phyloP scores from a whole-genome alignment of 176 grass and related monocot genomes.

The Paspalum vaginatum region DNA sequence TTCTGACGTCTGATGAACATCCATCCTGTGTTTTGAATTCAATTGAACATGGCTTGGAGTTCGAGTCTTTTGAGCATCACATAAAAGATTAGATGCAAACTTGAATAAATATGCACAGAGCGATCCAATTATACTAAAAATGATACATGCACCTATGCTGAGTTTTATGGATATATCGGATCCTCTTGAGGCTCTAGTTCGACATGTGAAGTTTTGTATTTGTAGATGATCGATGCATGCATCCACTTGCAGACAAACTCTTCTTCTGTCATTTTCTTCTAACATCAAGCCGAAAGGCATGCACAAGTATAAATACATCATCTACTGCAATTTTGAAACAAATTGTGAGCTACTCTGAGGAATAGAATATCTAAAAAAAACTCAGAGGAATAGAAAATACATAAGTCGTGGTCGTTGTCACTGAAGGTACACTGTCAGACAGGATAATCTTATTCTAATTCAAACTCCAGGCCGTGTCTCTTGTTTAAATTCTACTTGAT shows the following conservation, averaged over 20 bases:
- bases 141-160: too few species aligned
- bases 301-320: background rate
- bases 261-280: background rate
- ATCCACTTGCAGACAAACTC: background rate
- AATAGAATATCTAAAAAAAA: too few species aligned
- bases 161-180: too few species aligned
- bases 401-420: background rate
- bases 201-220: background rate
- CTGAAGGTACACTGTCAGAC: constrained; percentile 10
- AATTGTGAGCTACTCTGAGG: background rate
- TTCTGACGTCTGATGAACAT: too few species aligned
- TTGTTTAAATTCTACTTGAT: background rate
- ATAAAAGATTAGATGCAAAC: too few species aligned
- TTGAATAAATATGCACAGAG: too few species aligned
- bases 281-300: background rate
- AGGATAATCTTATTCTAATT: constrained; percentile 14
- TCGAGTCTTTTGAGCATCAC: too few species aligned
- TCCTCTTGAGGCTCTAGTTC: too few species aligned
- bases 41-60: too few species aligned
- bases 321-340: background rate
- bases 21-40: too few species aligned
- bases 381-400: background rate
- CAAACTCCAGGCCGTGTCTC: background rate
- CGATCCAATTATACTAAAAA: too few species aligned
- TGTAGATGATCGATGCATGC: background rate